Conservation (phyloP, 106 monocot genomes). For the Dioscorea alata region DNA sequence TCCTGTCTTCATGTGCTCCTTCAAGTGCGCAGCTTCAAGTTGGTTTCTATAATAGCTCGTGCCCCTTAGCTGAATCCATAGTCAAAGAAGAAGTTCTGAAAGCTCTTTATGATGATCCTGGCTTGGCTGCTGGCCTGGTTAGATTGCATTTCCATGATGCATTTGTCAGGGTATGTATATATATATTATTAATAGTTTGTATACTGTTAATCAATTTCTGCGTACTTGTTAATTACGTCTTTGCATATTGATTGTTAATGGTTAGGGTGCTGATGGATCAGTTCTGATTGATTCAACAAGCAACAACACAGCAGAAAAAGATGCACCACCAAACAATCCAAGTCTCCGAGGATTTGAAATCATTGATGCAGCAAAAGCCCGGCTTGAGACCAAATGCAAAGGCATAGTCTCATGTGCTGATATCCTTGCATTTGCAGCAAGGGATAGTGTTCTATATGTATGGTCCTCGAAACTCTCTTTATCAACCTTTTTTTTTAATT, state of each 20-base stretch:
- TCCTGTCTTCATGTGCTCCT: not conserved
- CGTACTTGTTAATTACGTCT: too few relatives aligned
- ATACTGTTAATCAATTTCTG: too few relatives aligned
- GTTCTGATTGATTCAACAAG: constrained; percentile 22
- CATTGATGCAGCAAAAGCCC: constrained; percentile 14
- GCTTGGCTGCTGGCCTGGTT: not conserved
- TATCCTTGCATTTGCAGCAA: constrained; percentile 26
- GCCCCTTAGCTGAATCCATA: not conserved
- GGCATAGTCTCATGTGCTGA: constrained; percentile 8
- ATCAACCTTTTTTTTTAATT: too few relatives aligned
- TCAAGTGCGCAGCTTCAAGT: constrained; percentile 7
- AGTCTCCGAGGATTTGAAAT: constrained; percentile 26
- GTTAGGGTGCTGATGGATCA: constrained; percentile 7
- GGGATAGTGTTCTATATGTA: constrained; percentile 5
- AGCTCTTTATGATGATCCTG: not conserved
- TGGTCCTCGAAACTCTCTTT: too few relatives aligned
- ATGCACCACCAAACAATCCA: constrained; percentile 11
- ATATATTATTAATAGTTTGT: too few relatives aligned
- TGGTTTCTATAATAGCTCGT: not conserved
- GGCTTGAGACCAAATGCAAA: constrained; percentile 17
- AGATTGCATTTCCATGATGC: not conserved
- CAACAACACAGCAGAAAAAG: constrained; percentile 27
- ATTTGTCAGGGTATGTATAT: not conserved
- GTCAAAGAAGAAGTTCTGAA: constrained; percentile 5
- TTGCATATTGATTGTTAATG: not conserved